Conservation (phyloP, 176 grass and related monocot species). For the Phyllostachys edulis region DNA sequence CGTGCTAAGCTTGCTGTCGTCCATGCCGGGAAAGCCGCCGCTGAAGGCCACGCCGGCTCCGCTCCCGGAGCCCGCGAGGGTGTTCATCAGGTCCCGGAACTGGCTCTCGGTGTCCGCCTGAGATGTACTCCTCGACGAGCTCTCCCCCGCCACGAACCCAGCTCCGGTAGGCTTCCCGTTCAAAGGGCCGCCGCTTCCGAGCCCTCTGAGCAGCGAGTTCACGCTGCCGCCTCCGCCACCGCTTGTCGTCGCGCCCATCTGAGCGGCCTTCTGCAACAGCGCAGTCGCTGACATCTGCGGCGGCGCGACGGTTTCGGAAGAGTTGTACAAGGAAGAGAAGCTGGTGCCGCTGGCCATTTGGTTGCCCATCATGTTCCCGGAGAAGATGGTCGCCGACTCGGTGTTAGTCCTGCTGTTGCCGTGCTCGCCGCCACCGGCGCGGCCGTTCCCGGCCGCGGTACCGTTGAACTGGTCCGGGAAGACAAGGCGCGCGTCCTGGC, state of each 20-base stretch:
- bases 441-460: not conserved
- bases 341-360: conserved; percentile 25
- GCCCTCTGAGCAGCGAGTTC: conserved; percentile 60
- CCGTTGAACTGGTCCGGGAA: conserved; percentile 46
- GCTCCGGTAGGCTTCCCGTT: conserved; percentile 25
- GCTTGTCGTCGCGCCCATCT: conserved; percentile 69
- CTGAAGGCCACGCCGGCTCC: conserved; percentile 31
- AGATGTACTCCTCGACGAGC: conserved; percentile 3
- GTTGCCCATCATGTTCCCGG: conserved; percentile 48
- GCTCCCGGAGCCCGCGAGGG: conserved; percentile 26
- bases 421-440: conserved; percentile 2
- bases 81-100: conserved; percentile 72
- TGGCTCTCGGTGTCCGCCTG: conserved; percentile 67
- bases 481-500: conserved; percentile 51
- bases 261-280: conserved; percentile 72
- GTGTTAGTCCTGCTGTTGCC: not conserved
- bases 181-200: conserved; percentile 37
- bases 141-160: conserved; percentile 31
- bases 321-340: conserved; percentile 43
- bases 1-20: conserved; percentile 57
- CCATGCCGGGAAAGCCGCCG: conserved; percentile 37
- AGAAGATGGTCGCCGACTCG: conserved; percentile 29
- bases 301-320: conserved; percentile 25
- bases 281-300: conserved; percentile 85
- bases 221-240: not conserved